Evolutionary conservation across 345 rosid species (phyloP), one percentile per base, ranked within the genome.

Genomic region (Populus pruinosa): DNA sequence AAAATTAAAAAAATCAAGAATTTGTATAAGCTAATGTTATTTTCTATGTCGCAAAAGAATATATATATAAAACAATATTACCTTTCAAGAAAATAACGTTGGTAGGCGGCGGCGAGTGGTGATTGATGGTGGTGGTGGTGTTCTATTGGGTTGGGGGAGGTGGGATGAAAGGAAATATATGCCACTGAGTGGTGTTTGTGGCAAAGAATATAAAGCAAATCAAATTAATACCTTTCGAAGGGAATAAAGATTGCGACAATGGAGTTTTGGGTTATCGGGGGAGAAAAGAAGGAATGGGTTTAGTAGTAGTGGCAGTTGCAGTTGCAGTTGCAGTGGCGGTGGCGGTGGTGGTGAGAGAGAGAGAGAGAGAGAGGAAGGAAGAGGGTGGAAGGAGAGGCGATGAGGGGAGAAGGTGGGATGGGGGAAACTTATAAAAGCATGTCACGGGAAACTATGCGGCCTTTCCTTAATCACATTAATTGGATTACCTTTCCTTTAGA

Each of bases 371-470:
- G 25, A 70, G 73, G 78, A 76, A 59, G 55, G 62, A 5, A 13
- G 23, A 14, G 78, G 36, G 69, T 8, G 44, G 64, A 44, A 71
- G 36, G 68, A 23, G 43, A 50, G 39, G 44, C 79, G 74, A 56
- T 25, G 67, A 1, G 64, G 8, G 12, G 41, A 23, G 80, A 18
- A 35, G 35, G 31, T 38, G 21, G 20, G 17, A 18, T 2, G 50
- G 76, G 73, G 44, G 65, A 43, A 69, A 47, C 77, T 76, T 80
- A 75, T 76, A 85, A 82, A 81, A 74, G 84, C 59, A 70, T 49
- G 43, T 79, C 85, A 87, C 83, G 86, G 83, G 83, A 70, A 76
- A 80, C 83, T 83, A 85, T 85, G 92, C 82, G 88, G 81, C 83
- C 70, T 12, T 61, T 69, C 72, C 75, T 71, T 62, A 56, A 43